Evolutionary conservation across 1,139 yeast species (phyloP).

Genomic region (Trichomonascaceae sp.): DNA sequence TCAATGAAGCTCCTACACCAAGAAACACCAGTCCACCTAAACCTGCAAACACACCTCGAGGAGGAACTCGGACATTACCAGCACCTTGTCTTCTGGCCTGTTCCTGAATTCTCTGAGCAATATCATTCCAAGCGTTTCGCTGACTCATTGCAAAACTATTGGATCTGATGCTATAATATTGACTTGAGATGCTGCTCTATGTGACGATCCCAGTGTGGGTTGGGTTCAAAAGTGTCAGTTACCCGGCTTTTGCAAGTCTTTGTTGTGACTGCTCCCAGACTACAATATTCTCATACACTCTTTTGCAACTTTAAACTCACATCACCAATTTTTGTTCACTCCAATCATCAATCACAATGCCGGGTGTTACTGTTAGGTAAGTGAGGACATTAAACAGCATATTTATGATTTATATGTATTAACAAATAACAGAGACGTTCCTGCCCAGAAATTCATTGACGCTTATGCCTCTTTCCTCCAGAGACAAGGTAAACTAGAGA

Average conservation of each 20-base stretch:
- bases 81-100: constrained; percentile 48
- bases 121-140: constrained; percentile 47
- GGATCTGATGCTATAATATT: background rate
- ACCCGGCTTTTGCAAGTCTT: background rate
- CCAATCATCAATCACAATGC: constrained; percentile 43
- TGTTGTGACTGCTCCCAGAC: constrained; percentile 9
- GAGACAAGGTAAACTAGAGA: constrained; percentile 99
- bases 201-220: background rate
- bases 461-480: constrained; percentile 99
- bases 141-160: constrained; percentile 16
- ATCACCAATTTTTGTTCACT: constrained; percentile 8
- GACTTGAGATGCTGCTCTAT: background rate
- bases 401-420: constrained; percentile 8
- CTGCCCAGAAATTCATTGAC: constrained; percentile 99
- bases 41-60: constrained; percentile 48
- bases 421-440: constrained; percentile 63
- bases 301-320: background rate
- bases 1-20: constrained; percentile 63
- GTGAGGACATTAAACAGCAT: constrained; percentile 32
- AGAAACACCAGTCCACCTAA: constrained; percentile 67
- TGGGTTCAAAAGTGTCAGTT: background rate
- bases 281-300: constrained; percentile 1
- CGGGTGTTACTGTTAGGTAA: constrained; percentile 98
- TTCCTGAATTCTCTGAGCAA: constrained; percentile 58
- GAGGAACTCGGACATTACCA: constrained; percentile 39